Base-by-base conservation (phyloP, 108 stramenopile genomes). In the Cyclostephanos invisitatus region DNA sequence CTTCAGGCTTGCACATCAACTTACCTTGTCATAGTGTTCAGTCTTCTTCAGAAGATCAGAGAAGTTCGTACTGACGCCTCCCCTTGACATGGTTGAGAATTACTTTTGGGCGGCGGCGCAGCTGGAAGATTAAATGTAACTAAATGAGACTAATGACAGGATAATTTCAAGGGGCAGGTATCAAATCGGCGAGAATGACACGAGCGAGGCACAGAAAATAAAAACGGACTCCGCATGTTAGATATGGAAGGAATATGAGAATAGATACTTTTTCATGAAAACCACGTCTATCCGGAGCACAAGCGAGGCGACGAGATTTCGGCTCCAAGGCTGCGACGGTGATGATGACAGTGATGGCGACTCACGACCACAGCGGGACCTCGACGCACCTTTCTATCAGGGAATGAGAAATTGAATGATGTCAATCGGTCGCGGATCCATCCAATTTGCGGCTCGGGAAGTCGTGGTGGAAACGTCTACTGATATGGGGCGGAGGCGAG, bases 1-100 rank as follows among this genome's bases (percentile, higher is more conserved):
- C n/a, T n/a, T n/a, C n/a, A n/a, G n/a, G n/a, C n/a, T n/a, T n/a
- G n/a, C n/a, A n/a, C n/a, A n/a, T n/a, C n/a, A n/a, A n/a, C n/a
- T n/a, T n/a, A n/a, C n/a, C n/a, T 87, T 80, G 75, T 76, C 66
- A 36, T 80, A 83, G 66, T 93, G 92, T 57, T 93, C 90, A 10
- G 90, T 91, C 84, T 93, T 93, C 84, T 90, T 85, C 67, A 93
- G 80, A 35, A 93, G 81, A 6, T 85, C 86, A 20, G 85, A 74
- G 80, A 68, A 79, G 62, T 68, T 75, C 25, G 12, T 44, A 65
- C 55, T 46, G 53, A 47, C 65, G 48, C 51, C 67, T 49, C 62
- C 61, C 44, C 62, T 38, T 14, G 72, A 64, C 72, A 72, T 72
- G 35, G 15, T 64, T n/a, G 46, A 14, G 7, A 42, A 10, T 25